Evolutionary conservation across 768 basidiomycete species (phyloP), one percentile per base, ranked within the genome.

Genomic region (Lentinus tigrinus): DNA sequence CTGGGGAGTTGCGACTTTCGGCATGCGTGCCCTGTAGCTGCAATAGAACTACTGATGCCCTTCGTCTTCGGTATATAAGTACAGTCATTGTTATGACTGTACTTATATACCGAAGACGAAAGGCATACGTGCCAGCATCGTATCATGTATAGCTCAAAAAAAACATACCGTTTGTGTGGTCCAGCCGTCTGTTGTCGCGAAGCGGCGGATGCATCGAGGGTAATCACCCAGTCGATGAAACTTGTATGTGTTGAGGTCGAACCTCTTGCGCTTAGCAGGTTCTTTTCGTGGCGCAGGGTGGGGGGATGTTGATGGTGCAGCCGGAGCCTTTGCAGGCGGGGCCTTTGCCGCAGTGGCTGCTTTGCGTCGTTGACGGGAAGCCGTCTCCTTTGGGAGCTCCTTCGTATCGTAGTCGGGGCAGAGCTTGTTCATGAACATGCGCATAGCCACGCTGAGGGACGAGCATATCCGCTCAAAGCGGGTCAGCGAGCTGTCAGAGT

Each of bases 361-460:
- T 36, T 57, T 48, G 8, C 64, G 65, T 2, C 65, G 59, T 1
- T 52, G 52, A 4, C 68, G 63, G 0, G 58, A 62, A 11, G 52
- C 55, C 1, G 52, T 52, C 52, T 84, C 80, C 1, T 54, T 52
- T 0, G 77, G 78, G 13, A 81, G 64, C 31, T 78, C 76, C 0
- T 56, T 21, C 0, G 75, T 77, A 0, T 66, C 19, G 47, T 65
- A 75, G 0, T 42, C 52, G 1, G 58, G 21, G 51, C 73, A 73
- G 0, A 70, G 71, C 1, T 57, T 17, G 1, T 64, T 44, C 6
- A 60, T 54, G 60, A 81, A 81, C 6, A 63, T 21, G 0, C 72
- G 74, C 4, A 78, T 58, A 0, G 62, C 43, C 1, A 58, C 26
- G 0, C 78, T 74, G 8, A 79, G 60, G 1, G 60, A 56, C 0